Evolutionary conservation across 331 rosid species (phyloP).

Genomic region (Quercus tomentella): DNA sequence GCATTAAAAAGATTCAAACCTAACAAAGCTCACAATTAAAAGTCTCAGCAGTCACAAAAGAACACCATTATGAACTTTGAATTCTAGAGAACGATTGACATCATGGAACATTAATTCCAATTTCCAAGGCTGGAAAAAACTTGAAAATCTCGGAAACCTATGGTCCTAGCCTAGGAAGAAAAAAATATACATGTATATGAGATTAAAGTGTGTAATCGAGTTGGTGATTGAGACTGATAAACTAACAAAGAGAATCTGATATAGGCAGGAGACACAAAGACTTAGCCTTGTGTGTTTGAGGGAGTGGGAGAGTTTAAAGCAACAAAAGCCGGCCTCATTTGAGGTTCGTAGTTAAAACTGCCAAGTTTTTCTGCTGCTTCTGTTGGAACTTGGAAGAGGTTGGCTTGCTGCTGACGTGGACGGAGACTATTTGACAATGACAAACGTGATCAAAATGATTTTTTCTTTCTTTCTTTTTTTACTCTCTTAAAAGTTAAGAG

Average conservation of each 20-base stretch:
- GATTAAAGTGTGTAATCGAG: neutral
- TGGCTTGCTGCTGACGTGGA: conserved; percentile 5
- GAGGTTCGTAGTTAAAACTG: neutral
- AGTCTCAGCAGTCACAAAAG: conserved; percentile 2
- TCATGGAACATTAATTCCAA: neutral
- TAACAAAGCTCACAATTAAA: conserved; percentile 22
- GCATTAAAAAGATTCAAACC: conserved; percentile 22
- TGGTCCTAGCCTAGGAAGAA: conserved; percentile 1
- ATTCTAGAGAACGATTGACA: neutral
- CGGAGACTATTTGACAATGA: neutral
- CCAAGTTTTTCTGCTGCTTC: neutral
- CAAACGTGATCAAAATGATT: neutral
- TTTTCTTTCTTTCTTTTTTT: too few species aligned
- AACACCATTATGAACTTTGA: conserved; percentile 12
- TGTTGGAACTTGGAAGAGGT: neutral
- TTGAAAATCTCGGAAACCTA: neutral
- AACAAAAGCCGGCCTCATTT: neutral
- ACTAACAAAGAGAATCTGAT: neutral
- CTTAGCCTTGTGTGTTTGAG: neutral
- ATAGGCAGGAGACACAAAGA: neutral
- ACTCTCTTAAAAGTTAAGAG: too few species aligned
- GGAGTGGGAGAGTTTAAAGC: conserved; percentile 14
- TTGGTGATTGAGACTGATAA: conserved; percentile 4
- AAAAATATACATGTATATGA: neutral
- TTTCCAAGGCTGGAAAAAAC: conserved; percentile 6